Evolutionary conservation across 129 eudicot genomes (phyloP).

Genomic region (Deinandra increscens): DNA sequence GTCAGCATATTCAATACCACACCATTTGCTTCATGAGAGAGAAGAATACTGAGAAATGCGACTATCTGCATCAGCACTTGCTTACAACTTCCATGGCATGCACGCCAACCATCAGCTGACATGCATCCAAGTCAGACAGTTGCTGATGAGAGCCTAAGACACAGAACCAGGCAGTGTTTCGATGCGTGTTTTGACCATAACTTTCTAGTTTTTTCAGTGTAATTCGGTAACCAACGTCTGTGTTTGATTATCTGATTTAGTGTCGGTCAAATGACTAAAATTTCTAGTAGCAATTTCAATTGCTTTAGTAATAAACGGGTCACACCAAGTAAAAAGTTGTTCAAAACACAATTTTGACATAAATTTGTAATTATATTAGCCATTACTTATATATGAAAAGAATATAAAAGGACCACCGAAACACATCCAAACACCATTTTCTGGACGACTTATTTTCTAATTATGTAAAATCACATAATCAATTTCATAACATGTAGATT

Average conservation of each 20-base stretch:
- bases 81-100: constrained; percentile 75
- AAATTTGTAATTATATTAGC: background rate
- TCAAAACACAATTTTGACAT: background rate
- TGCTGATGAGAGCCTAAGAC: constrained; percentile 80
- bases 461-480: background rate
- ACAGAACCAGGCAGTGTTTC: background rate
- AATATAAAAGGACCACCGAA: background rate
- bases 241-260: background rate
- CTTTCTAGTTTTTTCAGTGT: background rate
- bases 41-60: constrained; percentile 93
- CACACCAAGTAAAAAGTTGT: background rate
- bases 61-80: constrained; percentile 98
- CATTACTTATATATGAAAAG: background rate
- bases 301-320: background rate
- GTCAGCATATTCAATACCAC: constrained; percentile 81
- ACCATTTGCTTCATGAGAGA: constrained; percentile 89
- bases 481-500: constrained; percentile 3
- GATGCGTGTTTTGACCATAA: background rate
- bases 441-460: background rate
- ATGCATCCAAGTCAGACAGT: constrained; percentile 65
- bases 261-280: background rate
- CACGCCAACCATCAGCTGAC: constrained; percentile 75
- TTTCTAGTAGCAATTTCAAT: background rate
- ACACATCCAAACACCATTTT: background rate
- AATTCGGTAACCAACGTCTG: background rate